Evolutionary conservation across 1,284 basidiomycete genomes (phyloP).

Genomic region (Trichosporon sp.): DNA sequence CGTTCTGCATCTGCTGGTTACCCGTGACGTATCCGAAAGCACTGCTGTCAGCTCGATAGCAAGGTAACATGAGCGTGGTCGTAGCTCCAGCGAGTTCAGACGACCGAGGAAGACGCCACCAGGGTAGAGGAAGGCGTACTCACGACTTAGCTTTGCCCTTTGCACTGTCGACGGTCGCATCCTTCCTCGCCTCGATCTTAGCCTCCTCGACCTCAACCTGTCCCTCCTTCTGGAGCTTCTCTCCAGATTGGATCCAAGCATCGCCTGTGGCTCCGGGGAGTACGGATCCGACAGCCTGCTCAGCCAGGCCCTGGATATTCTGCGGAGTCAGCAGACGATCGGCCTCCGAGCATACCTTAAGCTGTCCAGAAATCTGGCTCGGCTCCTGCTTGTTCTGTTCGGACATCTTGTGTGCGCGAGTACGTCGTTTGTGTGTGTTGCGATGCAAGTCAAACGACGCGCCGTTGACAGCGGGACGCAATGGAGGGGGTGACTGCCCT

Average conservation of each 20-base stretch:
- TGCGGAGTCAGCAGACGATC: conserved; percentile 5
- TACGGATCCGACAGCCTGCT: conserved; percentile 43
- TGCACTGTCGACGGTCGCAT: conserved; percentile 45
- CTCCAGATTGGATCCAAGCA: conserved; percentile 43
- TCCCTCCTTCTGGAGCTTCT: conserved; percentile 41
- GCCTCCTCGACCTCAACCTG: conserved; percentile 49
- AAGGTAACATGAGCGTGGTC: too few relatives aligned
- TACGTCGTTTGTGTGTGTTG: too few relatives aligned
- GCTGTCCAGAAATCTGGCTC: conserved; percentile 44
- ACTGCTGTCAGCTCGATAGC: conserved; percentile 30
- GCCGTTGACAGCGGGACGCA: too few relatives aligned
- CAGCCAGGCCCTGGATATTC: conserved; percentile 24
- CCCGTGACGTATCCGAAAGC: conserved; percentile 53
- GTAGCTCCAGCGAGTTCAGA: too few relatives aligned
- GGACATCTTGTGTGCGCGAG: conserved; percentile 2
- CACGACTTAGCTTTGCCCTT: conserved; percentile 53
- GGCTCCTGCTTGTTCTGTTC: conserved; percentile 31
- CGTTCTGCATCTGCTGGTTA: conserved; percentile 46
- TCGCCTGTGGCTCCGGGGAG: conserved; percentile 38
- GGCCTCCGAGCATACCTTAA: conserved; percentile 38
- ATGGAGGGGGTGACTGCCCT: neutral
- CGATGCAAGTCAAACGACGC: too few relatives aligned
- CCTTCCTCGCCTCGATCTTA: conserved; percentile 42
- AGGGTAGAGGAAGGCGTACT: conserved; percentile 26
- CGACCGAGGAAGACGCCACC: too few relatives aligned